A percentile compares a stretch with the other conserved stretches of the same genome.
Conservation (phyloP, 306 rosid genomes). For the Begonia fuchsioides region DNA sequence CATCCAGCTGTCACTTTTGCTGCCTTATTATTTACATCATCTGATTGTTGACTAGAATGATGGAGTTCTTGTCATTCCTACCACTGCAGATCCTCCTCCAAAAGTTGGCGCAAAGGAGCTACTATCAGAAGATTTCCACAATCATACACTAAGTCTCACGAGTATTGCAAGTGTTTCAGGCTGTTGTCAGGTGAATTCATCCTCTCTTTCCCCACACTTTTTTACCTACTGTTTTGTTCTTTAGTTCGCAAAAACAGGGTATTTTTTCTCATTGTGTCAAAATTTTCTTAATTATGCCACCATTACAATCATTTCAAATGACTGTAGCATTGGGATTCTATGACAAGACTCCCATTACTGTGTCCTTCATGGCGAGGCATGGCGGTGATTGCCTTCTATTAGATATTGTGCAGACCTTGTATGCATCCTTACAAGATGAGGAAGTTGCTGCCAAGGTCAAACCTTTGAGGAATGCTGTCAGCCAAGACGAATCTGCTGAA, state of each 20-base stretch:
- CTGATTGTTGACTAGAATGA: slow-evolving; percentile 48
- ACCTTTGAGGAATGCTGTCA: slow-evolving; percentile 42
- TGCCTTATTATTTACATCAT: neutral
- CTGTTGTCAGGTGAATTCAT: slow-evolving; percentile 71
- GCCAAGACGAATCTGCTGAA: slow-evolving; percentile 80
- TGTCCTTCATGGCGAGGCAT: slow-evolving; percentile 84
- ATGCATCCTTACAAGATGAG: slow-evolving; percentile 58
- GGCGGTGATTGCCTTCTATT: slow-evolving; percentile 92
- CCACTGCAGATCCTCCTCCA: slow-evolving; percentile 82
- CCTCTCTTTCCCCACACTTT: no score
- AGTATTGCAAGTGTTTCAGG: slow-evolving; percentile 96
- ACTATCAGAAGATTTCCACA: slow-evolving; percentile 52
- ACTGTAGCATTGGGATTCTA: slow-evolving; percentile 67
- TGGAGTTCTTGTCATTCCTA: slow-evolving; percentile 85
- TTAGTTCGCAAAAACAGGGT: no score
- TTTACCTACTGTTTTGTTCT: no score
- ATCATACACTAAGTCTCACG: slow-evolving; percentile 46
- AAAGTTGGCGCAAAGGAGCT: slow-evolving; percentile 77
- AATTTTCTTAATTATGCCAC: no score
- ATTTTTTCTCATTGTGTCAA: no score
- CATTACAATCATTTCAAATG: slow-evolving; percentile 43
- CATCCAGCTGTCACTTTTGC: neutral
- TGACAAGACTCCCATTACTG: slow-evolving; percentile 64
- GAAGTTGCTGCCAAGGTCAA: slow-evolving; percentile 55
- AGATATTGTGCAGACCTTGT: slow-evolving; percentile 56